phyloP scores from a whole-genome alignment of 768 basidiomycete genomes.

The Leccinellum albellum region DNA sequence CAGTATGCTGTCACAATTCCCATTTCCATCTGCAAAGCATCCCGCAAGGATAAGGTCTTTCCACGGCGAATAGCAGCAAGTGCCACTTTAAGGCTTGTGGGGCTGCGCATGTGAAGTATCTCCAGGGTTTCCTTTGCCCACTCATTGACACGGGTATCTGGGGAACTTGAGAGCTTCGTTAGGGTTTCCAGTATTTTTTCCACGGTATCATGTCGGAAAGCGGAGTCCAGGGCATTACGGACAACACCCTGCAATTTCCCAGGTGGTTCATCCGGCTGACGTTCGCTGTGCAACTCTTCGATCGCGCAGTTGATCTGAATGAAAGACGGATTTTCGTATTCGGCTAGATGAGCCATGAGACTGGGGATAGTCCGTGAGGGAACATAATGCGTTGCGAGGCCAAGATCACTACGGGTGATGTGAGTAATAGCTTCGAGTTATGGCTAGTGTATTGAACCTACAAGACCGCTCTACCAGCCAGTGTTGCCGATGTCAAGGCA shows the following conservation, averaged over 20 bases:
- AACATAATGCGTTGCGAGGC: conserved; percentile 92
- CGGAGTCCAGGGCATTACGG: conserved; percentile 75
- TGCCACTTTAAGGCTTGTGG: conserved; percentile 91
- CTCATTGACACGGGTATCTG: conserved; percentile 44
- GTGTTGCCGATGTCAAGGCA: conserved; percentile 69
- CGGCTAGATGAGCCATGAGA: conserved; percentile 64
- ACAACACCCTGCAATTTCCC: conserved; percentile 54
- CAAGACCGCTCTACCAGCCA: conserved; percentile 84
- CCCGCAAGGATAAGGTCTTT: conserved; percentile 53
- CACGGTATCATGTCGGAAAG: conserved; percentile 70
- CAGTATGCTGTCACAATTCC: conserved; percentile 86
- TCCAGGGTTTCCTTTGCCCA: conserved; percentile 78
- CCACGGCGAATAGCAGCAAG: conserved; percentile 74
- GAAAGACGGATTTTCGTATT: conserved; percentile 33
- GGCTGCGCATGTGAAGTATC: conserved; percentile 67
- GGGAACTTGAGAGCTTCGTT: conserved; percentile 33
- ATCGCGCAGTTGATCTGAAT: conserved; percentile 66
- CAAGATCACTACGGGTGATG: conserved; percentile 62
- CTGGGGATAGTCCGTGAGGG: conserved; percentile 70
- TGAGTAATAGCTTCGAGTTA: conserved; percentile 7
- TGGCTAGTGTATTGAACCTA: conserved; percentile 39
- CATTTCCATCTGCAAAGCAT: conserved; percentile 80
- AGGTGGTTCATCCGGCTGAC: conserved; percentile 51
- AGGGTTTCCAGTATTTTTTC: conserved; percentile 67
- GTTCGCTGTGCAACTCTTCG: conserved; percentile 58